These are phyloP conservation scores for Saccharum spontaneum DNA, from an alignment of 176 grass and related monocot species.

Conservation along the genomic window DNA sequence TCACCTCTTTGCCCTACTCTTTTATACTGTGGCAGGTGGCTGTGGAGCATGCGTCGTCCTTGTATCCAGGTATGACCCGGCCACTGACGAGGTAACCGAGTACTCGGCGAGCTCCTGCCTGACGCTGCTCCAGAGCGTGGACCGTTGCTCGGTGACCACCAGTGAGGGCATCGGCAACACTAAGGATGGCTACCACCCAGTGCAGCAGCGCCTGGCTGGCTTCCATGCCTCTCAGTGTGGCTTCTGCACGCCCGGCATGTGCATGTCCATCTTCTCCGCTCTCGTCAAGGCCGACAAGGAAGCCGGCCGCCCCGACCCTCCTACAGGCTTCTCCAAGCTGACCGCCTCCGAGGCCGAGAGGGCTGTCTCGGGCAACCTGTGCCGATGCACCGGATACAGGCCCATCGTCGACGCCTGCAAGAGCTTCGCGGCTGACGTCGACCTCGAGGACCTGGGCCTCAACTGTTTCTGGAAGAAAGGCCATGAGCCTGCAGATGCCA, in stretches of 20 bases:
- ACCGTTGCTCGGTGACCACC: conserved; percentile 71
- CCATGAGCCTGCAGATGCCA: conserved; percentile 4
- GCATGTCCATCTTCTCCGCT: conserved; percentile 10
- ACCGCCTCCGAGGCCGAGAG: conserved; percentile 55
- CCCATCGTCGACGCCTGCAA: conserved; percentile 72
- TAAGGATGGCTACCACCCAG: conserved; percentile 71
- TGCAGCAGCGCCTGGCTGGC: conserved; percentile 41
- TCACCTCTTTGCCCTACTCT: not conserved
- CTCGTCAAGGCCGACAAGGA: conserved; percentile 49
- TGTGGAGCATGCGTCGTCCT: conserved; percentile 90
- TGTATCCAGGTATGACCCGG: conserved; percentile 59
- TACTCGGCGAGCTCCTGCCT: conserved; percentile 75
- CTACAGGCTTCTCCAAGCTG: conserved; percentile 74
- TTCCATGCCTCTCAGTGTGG: conserved; percentile 25
- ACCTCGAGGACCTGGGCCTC: conserved; percentile 62
- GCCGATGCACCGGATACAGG: conserved; percentile 79
- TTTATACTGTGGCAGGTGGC: conserved; percentile 45
- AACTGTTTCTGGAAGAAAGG: conserved; percentile 84
- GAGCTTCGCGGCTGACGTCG: not conserved
- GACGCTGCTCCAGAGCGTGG: conserved; percentile 58
- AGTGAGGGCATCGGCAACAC: conserved; percentile 76
- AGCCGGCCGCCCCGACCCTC: not conserved
- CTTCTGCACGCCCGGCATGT: not conserved
- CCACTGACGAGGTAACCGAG: conserved; percentile 52
- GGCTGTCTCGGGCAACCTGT: conserved; percentile 73